These are phyloP conservation scores for Elaeis oleifera DNA, from an alignment of 202 grass and related monocot genomes.

Conservation along the genomic window DNA sequence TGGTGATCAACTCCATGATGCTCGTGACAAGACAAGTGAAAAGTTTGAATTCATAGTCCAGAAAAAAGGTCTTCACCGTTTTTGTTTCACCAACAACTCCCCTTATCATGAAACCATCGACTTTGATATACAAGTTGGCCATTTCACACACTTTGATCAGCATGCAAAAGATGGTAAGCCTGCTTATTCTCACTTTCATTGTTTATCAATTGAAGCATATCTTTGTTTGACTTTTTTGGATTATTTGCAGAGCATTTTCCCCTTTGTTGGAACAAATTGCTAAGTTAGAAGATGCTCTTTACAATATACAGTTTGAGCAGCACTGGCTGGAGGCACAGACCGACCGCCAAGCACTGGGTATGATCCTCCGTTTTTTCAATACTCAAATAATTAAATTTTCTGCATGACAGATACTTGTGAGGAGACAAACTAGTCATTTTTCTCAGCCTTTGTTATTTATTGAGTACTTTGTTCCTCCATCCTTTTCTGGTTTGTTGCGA, in stretches of 20 bases:
- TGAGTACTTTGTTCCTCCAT: too few relatives aligned
- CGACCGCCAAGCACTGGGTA: constrained; percentile 83
- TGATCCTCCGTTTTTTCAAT: background rate
- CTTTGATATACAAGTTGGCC: constrained; percentile 74
- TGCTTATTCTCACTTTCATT: background rate
- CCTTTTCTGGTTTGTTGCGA: too few relatives aligned
- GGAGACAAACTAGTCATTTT: too few relatives aligned
- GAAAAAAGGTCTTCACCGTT: constrained; percentile 59
- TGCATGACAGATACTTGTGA: background rate
- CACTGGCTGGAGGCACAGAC: constrained; percentile 90
- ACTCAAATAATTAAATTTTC: background rate
- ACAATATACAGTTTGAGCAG: constrained; percentile 85
- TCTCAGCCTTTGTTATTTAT: too few relatives aligned
- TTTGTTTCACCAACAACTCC: constrained; percentile 85
- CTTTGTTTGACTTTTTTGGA: constrained; percentile 1
- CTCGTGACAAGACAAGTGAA: constrained; percentile 52
- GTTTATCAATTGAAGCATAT: background rate
- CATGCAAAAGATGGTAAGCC: constrained; percentile 72
- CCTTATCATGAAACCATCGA: constrained; percentile 90
- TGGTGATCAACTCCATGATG: constrained; percentile 64
- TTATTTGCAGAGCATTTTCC: constrained; percentile 56
- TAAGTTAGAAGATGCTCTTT: constrained; percentile 78
- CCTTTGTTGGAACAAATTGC: constrained; percentile 84
- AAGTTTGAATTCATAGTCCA: constrained; percentile 76
- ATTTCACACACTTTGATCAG: constrained; percentile 60